These are phyloP conservation scores for Tephrocybe sp. DNA, from an alignment of 768 basidiomycete genomes.

Conservation along the genomic window DNA sequence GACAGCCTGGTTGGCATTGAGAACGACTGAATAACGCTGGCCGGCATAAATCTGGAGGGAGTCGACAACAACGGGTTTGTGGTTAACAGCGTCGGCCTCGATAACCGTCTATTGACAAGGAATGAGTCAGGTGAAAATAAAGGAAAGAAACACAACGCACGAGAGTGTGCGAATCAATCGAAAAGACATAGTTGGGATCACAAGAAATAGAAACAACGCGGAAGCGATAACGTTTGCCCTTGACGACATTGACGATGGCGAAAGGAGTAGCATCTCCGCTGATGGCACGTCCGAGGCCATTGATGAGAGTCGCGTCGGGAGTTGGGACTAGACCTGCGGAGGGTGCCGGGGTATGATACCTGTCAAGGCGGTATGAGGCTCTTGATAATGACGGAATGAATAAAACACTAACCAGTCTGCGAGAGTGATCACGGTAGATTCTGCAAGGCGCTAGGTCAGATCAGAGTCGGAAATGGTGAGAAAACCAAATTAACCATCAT, in stretches of 20 bases:
- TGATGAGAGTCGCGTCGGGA: constrained; percentile 25
- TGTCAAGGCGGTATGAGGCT: neutral
- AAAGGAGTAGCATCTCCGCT: constrained; percentile 32
- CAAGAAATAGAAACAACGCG: constrained; percentile 47
- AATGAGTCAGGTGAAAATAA: neutral
- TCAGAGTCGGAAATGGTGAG: constrained; percentile 14
- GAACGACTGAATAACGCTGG: constrained; percentile 42
- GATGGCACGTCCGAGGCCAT: constrained; percentile 41
- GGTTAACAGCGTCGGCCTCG: constrained; percentile 37
- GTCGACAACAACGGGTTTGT: constrained; percentile 30
- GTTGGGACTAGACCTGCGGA: constrained; percentile 1
- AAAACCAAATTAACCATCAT: constrained; percentile 27
- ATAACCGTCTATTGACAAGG: constrained; percentile 27
- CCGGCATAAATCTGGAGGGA: constrained; percentile 39
- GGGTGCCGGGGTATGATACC: constrained; percentile 25
- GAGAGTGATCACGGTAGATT: constrained; percentile 41
- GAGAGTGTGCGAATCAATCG: constrained; percentile 33
- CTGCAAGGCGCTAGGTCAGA: constrained; percentile 14
- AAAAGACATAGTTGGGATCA: constrained; percentile 38
- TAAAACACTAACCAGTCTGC: constrained; percentile 33
- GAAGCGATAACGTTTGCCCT: constrained; percentile 47
- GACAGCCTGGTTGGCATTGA: constrained; percentile 39
- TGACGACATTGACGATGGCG: constrained; percentile 36
- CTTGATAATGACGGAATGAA: neutral
- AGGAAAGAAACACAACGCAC: constrained; percentile 14